A percentile compares a stretch with the other conserved stretches of the same genome.
Conservation (phyloP, 257 asterid species). For the Solanum paucissectum region DNA sequence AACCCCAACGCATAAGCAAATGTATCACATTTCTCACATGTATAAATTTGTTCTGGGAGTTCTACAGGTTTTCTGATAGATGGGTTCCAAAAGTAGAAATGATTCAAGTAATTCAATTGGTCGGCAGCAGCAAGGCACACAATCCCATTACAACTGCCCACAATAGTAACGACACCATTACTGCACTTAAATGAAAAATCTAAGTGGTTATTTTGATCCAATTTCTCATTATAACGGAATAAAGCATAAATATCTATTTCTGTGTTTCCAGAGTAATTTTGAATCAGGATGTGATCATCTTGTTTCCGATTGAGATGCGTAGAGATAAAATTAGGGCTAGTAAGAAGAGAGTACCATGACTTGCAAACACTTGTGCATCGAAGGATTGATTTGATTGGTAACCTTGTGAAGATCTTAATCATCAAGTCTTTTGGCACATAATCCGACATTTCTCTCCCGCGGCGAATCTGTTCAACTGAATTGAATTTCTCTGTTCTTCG, state of each 20-base stretch:
- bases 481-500: background rate
- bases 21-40: background rate
- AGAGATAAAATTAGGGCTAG: background rate
- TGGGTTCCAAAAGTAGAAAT: background rate
- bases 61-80: background rate
- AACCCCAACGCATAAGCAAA: background rate
- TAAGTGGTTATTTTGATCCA: background rate
- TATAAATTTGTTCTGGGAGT: background rate
- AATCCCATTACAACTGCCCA: background rate
- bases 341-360: background rate
- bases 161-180: background rate
- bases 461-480: background rate
- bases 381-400: background rate
- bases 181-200: background rate
- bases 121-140: background rate
- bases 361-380: background rate
- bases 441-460: background rate
- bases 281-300: background rate
- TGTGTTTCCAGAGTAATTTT: background rate
- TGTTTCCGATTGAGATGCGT: background rate
- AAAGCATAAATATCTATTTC: background rate
- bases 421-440: slow-evolving; percentile 4
- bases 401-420: background rate
- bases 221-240: background rate
- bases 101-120: background rate